phyloP scores from a whole-genome alignment of 2,329 filamentous ascomycete species.

The Fusarium torreyae region DNA sequence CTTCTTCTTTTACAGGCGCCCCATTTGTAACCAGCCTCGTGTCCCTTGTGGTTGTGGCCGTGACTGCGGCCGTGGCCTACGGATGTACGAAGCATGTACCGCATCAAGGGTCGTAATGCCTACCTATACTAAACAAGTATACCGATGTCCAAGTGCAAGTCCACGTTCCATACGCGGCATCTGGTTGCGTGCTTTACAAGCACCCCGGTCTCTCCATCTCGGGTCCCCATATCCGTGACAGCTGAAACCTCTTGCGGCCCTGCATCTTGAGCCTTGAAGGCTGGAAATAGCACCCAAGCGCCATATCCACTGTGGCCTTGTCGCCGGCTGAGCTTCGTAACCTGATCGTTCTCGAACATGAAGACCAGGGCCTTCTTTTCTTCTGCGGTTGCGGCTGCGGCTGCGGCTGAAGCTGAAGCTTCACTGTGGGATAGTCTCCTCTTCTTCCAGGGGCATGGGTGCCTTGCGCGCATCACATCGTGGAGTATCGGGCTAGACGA shows the following conservation, averaged over 20 bases:
- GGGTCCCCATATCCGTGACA: constrained; percentile 31
- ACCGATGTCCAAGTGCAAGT: not conserved
- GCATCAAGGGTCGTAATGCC: not conserved
- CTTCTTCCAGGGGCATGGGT: constrained; percentile 5
- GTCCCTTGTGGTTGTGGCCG: constrained; percentile 17
- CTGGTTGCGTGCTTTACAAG: constrained; percentile 7
- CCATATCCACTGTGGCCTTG: constrained; percentile 1
- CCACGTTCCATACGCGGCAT: not conserved
- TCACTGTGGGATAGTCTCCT: not conserved
- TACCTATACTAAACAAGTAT: not conserved
- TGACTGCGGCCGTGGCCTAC: constrained; percentile 6
- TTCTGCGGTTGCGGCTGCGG: constrained; percentile 13
- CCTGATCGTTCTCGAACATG: constrained; percentile 22
- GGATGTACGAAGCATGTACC: not conserved
- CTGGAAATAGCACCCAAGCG: constrained; percentile 1
- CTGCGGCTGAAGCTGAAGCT: constrained; percentile 17
- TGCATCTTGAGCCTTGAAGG: constrained; percentile 10
- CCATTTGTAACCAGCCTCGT: constrained; percentile 25
- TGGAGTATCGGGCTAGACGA: not conserved
- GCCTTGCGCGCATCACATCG: constrained; percentile 8
- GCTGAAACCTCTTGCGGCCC: constrained; percentile 29
- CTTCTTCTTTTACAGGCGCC: constrained; percentile 13
- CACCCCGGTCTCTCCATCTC: constrained; percentile 37
- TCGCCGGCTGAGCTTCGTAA: not conserved
- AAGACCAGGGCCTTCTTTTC: not conserved